Evolutionary conservation across 73 alveolate genomes (phyloP), one percentile per base, ranked within the genome.

Genomic region (Stentor coeruleus): DNA sequence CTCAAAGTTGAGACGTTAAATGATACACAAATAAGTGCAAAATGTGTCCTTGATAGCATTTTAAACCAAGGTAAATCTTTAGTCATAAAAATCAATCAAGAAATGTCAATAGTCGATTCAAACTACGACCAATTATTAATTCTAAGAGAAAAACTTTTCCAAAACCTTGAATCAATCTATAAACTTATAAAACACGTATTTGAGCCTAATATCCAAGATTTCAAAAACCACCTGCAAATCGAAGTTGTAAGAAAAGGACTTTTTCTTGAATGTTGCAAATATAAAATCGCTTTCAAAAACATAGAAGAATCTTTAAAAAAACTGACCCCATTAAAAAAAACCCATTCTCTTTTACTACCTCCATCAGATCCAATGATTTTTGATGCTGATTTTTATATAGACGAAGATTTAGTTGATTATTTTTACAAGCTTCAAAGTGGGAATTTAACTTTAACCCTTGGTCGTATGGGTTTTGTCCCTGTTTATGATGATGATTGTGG

Each of bases 361-460:
- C 6, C 6, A 49, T 15, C 6, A 11, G 73, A 57, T n/a, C 73
- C 28, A 20, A 20, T 31, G 15, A 57, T 31, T 1, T 20, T 57
- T 1, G 66, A 49, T 49, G 6, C 20, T 49, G 66, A 49, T 49
- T 49, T 49, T 49, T 49, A 11, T 11, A 49, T 49, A 49, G 66
- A 49, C 20, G 66, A 49, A 49, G 66, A 49, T 49, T 49, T 49
- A 49, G 66, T 20, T 49, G 28, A 49, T 49, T 49, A 11, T 49
- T 49, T 11, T 49, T 49, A 75, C 2, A 75, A 31, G 0, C 66
- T 75, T 39, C 74, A 33, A 75, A 66, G 11, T 37, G 83, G 83
- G 39, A 75, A 75, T 38, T 75, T 37, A 75, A n/a, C 74, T 2
- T 35, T 75, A 1, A 75, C 83, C 0, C 1, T 75, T 0, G 14